Base-by-base conservation (phyloP, 306 rosid genomes). In the Purshia tridentata region DNA sequence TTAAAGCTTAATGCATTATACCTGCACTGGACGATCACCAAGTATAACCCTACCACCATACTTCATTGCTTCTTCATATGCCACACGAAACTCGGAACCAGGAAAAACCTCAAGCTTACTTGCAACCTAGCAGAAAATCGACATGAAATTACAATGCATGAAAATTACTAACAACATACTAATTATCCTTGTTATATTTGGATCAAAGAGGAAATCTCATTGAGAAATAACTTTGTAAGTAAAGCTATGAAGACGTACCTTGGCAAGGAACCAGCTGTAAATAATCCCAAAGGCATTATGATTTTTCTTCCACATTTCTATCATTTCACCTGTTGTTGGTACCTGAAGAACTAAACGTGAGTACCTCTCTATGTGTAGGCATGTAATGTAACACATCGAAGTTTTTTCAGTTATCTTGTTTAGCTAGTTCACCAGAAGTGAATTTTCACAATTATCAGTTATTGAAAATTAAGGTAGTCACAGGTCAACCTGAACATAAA, bases 11-110 rank as follows among this genome's bases (percentile, higher is more conserved):
- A 48, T 41, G 63, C 63, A 77, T 48, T 83, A 72, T 81, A 94
- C 99, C 93, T 91, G 90, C 68, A 91, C 97, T 6, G 99, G 99
- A 18, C 97, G 97, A 80, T 94, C 99, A 44, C 99, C 99, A 67
- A 94, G 97, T 75, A 91, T 83, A 80, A 94, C 97, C 80, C 88
- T 82, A 75, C 91, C 97, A 60, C 99, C 93, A 59, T 94, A 94
- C 78, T 94, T 94, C 83, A 86, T 76, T 54, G 99, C 97, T 81
- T 94, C 99, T 77, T 94, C 97, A 84, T 91, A 89, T 35, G 91
- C 99, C 70, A 89, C 91, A 56, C 95, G 97, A 77, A 94, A 94
- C 86, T 94, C 99, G 72, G 93, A 73, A 74, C 97, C 99, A 56
- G 99, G 99, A 77, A 83, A 89, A 68, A 89, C 97, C 73, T 91